Conservation (phyloP, 176 grass and related monocot genomes). For the Alloteropsis semialata region DNA sequence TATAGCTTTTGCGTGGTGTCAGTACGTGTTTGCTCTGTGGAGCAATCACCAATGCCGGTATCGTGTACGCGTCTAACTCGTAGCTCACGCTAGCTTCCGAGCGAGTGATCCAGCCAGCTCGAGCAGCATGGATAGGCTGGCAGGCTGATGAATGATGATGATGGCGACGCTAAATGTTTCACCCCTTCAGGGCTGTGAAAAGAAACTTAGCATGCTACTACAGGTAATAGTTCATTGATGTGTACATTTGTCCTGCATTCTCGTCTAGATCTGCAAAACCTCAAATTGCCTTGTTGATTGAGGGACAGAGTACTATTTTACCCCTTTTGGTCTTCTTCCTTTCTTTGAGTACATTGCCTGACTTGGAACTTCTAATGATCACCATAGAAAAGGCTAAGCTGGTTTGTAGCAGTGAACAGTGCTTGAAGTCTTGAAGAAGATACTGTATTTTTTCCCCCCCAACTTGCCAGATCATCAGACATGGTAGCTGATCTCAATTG, state of each 20-base stretch:
- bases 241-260: neutral
- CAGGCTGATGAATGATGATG: neutral
- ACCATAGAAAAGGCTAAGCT: neutral
- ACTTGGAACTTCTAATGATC: neutral
- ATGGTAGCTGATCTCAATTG: neutral
- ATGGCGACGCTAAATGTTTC: neutral
- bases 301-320: neutral
- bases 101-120: neutral
- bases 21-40: neutral
- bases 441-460: neutral
- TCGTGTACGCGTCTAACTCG: constrained; percentile 16
- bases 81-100: neutral
- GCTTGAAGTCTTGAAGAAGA: neutral
- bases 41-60: neutral
- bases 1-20: neutral
- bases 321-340: neutral
- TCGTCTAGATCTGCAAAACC: neutral
- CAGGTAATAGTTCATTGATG: neutral
- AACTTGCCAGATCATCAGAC: neutral
- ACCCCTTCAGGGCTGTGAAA: neutral
- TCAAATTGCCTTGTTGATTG: neutral
- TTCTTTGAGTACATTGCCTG: neutral
- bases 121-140: neutral
- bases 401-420: neutral
- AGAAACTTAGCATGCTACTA: neutral